Evolutionary conservation across 176 grass and related monocot genomes (phyloP).

Genomic region (Elaeis guineensis): DNA sequence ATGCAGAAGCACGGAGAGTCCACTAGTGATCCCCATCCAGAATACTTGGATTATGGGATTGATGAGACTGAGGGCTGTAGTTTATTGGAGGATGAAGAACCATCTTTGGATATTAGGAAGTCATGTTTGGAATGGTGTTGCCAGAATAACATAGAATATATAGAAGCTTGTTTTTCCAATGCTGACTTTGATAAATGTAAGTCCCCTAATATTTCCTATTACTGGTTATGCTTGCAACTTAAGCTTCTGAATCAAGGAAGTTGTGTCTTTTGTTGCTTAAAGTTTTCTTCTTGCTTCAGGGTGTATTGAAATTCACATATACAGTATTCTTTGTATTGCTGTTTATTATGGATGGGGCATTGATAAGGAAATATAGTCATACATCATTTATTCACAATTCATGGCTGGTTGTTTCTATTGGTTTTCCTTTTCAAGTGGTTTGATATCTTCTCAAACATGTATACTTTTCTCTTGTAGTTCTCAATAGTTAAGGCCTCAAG

Average conservation of each 20-base stretch:
- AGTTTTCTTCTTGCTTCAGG: not conserved
- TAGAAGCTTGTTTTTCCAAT: slow-evolving; percentile 84
- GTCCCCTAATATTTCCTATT: not conserved
- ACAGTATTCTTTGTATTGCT: not conserved
- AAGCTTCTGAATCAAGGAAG: too few species aligned
- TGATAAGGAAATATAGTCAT: too few species aligned
- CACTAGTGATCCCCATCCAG: slow-evolving; percentile 48
- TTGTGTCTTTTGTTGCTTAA: not conserved
- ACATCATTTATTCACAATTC: too few species aligned
- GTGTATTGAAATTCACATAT: not conserved
- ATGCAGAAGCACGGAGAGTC: slow-evolving; percentile 58
- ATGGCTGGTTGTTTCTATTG: too few species aligned
- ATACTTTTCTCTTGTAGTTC: too few species aligned
- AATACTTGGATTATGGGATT: slow-evolving; percentile 72
- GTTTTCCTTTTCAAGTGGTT: too few species aligned
- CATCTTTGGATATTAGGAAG: slow-evolving; percentile 48
- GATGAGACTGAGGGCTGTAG: slow-evolving; percentile 68
- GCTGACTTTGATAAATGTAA: slow-evolving; percentile 94
- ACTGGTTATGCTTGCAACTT: too few species aligned
- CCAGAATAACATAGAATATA: slow-evolving; percentile 77
- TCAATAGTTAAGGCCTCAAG: too few species aligned
- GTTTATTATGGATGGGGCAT: too few species aligned
- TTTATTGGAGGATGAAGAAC: slow-evolving; percentile 71
- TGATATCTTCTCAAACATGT: too few species aligned
- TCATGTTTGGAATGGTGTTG: slow-evolving; percentile 55